A percentile compares a stretch with the other conserved stretches of the same genome.
Evolutionary conservation across 1,284 basidiomycete species (phyloP).

Genomic region (Ustilago hordei): DNA sequence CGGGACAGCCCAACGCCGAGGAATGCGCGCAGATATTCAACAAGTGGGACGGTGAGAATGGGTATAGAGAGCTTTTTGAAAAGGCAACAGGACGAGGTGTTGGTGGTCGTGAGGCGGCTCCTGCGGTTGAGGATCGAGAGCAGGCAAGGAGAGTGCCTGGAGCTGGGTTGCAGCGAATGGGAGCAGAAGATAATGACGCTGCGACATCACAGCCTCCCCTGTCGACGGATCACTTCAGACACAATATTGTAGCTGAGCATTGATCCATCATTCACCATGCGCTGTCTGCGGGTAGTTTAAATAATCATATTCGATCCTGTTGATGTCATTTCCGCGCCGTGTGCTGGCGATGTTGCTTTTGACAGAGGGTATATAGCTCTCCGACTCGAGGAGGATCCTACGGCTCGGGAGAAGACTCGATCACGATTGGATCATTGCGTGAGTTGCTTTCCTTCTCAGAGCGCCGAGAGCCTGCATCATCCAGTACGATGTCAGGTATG

Average conservation of each 20-base stretch:
- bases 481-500: slow-evolving; percentile 6
- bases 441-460: neutral
- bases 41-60: slow-evolving; percentile 53
- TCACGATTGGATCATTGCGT: slow-evolving; percentile 39
- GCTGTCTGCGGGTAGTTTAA: too few species aligned
- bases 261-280: neutral
- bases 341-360: neutral
- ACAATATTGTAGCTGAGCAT: slow-evolving; percentile 14
- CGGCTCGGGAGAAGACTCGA: slow-evolving; percentile 44
- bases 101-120: slow-evolving; percentile 42
- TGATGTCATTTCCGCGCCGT: neutral
- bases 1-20: slow-evolving; percentile 80
- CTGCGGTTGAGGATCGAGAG: slow-evolving; percentile 55
- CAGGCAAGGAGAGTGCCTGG: slow-evolving; percentile 47
- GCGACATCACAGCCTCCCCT: neutral
- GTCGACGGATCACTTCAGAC: neutral
- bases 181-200: neutral
- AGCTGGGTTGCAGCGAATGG: slow-evolving; percentile 20
- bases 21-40: slow-evolving; percentile 73
- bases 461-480: neutral
- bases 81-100: slow-evolving; percentile 45
- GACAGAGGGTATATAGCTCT: neutral
- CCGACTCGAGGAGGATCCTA: neutral
- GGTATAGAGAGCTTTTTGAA: slow-evolving; percentile 48
- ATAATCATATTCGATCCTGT: too few species aligned